phyloP scores from a whole-genome alignment of 208 protist genomes.

The Herpetomonas muscarum region DNA sequence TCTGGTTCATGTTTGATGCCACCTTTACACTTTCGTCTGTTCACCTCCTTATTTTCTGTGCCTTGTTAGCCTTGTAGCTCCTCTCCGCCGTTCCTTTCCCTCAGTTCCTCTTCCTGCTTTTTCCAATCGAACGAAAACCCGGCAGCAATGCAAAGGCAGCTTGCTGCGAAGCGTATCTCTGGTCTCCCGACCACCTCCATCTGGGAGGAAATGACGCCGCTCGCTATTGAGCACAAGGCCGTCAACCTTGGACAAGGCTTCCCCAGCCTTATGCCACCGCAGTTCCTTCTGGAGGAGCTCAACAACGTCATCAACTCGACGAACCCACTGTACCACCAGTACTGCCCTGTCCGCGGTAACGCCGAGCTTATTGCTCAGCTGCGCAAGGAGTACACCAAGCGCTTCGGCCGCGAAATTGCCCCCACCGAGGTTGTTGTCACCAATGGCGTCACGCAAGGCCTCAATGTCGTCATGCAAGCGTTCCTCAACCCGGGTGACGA shows the following conservation, averaged over 20 bases:
- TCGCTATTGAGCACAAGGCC: constrained; percentile 79
- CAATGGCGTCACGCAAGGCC: constrained; percentile 81
- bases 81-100: constrained; percentile 8
- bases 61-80: constrained; percentile 17
- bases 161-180: constrained; percentile 26
- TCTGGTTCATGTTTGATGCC: too few relatives aligned
- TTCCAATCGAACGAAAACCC: too few relatives aligned
- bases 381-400: constrained; percentile 51
- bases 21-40: too few relatives aligned
- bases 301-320: constrained; percentile 33
- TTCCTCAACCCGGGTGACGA: constrained; percentile 90
- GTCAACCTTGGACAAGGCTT: constrained; percentile 93
- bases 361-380: constrained; percentile 64
- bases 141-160: constrained; percentile 30
- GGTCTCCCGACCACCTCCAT: constrained; percentile 39
- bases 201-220: constrained; percentile 83
- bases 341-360: constrained; percentile 69
- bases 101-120: background rate
- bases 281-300: constrained; percentile 69
- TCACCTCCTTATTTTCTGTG: constrained; percentile 11
- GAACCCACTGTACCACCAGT: constrained; percentile 69
- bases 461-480: constrained; percentile 73
- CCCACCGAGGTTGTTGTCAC: constrained; percentile 65
- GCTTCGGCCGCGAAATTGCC: constrained; percentile 40
- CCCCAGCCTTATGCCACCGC: constrained; percentile 71